Conservation (phyloP, 208 protist species). For the Crithidia bombi region DNA sequence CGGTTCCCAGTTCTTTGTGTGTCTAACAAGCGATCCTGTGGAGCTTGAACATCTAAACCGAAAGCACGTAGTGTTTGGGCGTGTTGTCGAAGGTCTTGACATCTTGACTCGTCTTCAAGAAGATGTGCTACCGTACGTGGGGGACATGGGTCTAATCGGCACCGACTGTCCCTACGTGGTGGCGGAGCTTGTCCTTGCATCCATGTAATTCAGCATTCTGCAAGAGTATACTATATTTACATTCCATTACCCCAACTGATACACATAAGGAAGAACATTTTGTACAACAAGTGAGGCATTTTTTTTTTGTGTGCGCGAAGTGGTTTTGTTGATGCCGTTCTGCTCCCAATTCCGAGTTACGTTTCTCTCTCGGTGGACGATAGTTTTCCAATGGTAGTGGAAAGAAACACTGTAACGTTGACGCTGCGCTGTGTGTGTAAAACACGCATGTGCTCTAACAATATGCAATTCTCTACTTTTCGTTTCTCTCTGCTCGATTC, state of each 20-base stretch:
- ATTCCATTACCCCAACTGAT: too few species aligned
- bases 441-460: too few species aligned
- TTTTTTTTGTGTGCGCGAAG: neutral
- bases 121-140: slow-evolving; percentile 47
- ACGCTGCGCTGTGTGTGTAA: too few species aligned
- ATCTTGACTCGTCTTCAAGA: slow-evolving; percentile 41
- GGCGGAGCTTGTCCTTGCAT: slow-evolving; percentile 22
- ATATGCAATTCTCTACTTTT: too few species aligned
- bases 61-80: slow-evolving; percentile 74
- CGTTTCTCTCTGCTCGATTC: neutral
- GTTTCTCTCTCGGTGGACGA: too few species aligned
- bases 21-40: slow-evolving; percentile 59
- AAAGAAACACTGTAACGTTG: too few species aligned
- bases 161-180: slow-evolving; percentile 32
- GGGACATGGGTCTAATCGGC: slow-evolving; percentile 51
- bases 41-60: slow-evolving; percentile 78
- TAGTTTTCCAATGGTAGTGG: too few species aligned
- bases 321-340: neutral
- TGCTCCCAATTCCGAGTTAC: too few species aligned
- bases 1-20: slow-evolving; percentile 83
- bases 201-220: slow-evolving; percentile 27
- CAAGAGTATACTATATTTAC: too few species aligned
- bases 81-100: slow-evolving; percentile 65
- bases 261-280: too few species aligned
- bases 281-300: too few species aligned